Base-by-base conservation (phyloP, 495 filamentous ascomycete species). In the Pyronema domesticum region DNA sequence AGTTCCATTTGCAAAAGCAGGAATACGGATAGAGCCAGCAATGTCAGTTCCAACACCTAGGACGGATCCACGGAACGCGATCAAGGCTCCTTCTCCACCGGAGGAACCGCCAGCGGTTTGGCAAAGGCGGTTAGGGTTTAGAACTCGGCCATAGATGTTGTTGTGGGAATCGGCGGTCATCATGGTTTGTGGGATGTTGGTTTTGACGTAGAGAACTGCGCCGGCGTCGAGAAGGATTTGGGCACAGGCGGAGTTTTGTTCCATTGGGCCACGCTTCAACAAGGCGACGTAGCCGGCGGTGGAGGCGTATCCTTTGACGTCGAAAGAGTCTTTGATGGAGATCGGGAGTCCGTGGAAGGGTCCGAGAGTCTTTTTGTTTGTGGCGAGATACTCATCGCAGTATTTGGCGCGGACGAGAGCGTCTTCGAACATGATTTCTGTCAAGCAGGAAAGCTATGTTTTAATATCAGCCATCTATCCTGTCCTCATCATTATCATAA, bases 11-110 rank as follows among this genome's bases (percentile, higher is more conserved):
- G 78, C 71, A 15, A 74, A 76, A 0, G 83, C 80, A 0, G 83
- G 84, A 33, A 71, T 71, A 0, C 80, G 71, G 56, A 85, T 81
- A 5, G 78, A 83, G 4, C 81, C 81, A 17, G 75, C 82, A 43
- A 86, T 75, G 59, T 85, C 82, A 0, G 78, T 80, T 0, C 80
- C 82, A 44, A 86, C 77, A 0, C 82, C 82, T 0, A 84, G 64
- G 30, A 73, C 68, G 36, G 74, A 78, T 1, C 80, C 80, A 1
- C 74, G 63, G 0, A 77, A 64, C 0, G 70, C 77, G 36, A 83
- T 57, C 14, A 85, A 68, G 0, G 81, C 76, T 0, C 72, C 76
- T 62, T 86, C 82, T 47, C 82, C 82, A 13, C 81, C 80, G 0
- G 77, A 78, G 44, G 75, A 79, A 0, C 81, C 81, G 5, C 81